Percentiles rank a stretch among this genome's conserved stretches.
phyloP scores from a whole-genome alignment of 2,329 filamentous ascomycete species.

The Aspergillus vadensis region DNA sequence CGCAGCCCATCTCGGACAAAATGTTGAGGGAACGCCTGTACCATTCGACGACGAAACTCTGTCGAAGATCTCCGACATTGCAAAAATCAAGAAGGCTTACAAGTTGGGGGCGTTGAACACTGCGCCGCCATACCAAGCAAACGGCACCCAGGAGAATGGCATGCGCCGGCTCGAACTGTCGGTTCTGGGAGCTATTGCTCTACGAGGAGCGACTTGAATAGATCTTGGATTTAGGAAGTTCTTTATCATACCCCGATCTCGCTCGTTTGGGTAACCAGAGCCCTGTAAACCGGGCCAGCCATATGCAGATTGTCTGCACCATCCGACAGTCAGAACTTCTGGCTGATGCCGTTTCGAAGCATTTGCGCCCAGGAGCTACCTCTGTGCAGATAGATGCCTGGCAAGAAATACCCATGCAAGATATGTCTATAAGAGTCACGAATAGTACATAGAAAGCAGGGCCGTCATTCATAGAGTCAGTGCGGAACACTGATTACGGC shows the following conservation, averaged over 20 bases:
- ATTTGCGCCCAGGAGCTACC: neutral
- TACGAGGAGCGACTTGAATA: conserved; percentile 60
- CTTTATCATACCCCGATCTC: neutral
- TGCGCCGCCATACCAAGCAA: conserved; percentile 25
- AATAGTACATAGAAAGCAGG: neutral
- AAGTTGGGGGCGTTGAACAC: conserved; percentile 69
- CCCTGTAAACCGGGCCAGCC: neutral
- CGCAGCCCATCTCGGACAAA: conserved; percentile 61
- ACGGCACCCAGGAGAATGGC: conserved; percentile 25
- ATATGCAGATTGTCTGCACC: neutral
- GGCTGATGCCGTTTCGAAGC: neutral
- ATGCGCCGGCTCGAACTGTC: conserved; percentile 61
- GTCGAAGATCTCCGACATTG: conserved; percentile 61
- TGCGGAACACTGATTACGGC: neutral
- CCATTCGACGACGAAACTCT: conserved; percentile 67
- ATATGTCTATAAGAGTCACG: neutral
- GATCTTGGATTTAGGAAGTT: neutral
- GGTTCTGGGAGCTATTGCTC: conserved; percentile 74
- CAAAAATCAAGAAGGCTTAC: conserved; percentile 79
- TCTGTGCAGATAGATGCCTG: neutral
- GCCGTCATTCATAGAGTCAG: neutral
- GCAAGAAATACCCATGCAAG: neutral
- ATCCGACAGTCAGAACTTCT: neutral
- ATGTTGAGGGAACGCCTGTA: conserved; percentile 63
- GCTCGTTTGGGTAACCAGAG: neutral